These are phyloP conservation scores for Spathaspora sp. DNA, from an alignment of 805 yeast species.

Conservation along the genomic window DNA sequence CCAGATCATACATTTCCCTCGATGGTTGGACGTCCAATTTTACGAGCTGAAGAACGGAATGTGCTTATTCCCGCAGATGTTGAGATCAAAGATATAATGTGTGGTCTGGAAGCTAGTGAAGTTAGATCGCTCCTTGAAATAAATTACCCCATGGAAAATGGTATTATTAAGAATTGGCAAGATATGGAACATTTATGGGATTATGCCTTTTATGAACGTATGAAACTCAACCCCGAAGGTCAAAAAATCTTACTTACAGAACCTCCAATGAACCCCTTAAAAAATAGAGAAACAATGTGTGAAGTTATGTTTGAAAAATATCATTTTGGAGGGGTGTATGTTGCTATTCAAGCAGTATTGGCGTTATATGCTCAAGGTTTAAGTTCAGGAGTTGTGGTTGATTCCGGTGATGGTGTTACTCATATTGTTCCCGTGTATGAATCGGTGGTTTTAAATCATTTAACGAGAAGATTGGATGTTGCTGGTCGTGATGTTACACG, in stretches of 20 bases:
- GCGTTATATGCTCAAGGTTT: constrained; percentile 97
- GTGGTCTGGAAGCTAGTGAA: constrained; percentile 92
- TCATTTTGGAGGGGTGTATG: constrained; percentile 88
- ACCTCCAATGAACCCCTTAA: constrained; percentile 96
- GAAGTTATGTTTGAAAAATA: constrained; percentile 91
- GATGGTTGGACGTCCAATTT: constrained; percentile 93
- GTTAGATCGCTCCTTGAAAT: constrained; percentile 88
- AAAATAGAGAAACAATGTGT: constrained; percentile 88
- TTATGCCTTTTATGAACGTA: constrained; percentile 88
- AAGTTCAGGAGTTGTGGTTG: constrained; percentile 96
- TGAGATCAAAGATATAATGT: constrained; percentile 93
- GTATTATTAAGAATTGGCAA: constrained; percentile 96
- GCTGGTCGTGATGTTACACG: constrained; percentile 99
- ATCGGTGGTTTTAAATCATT: constrained; percentile 91
- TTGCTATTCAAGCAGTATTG: constrained; percentile 96
- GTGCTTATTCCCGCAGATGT: constrained; percentile 49
- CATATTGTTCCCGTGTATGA: constrained; percentile 98
- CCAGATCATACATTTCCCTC: constrained; percentile 97
- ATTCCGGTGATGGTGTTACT: constrained; percentile 98
- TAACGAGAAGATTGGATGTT: constrained; percentile 88
- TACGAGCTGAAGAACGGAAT: constrained; percentile 91
- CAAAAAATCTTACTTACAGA: constrained; percentile 86
- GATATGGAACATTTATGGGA: constrained; percentile 99
- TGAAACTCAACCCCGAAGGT: constrained; percentile 73
- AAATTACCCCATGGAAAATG: constrained; percentile 98